These are phyloP conservation scores for Talaromyces rugulosus DNA, from an alignment of 2,329 filamentous ascomycete species.

Conservation along the genomic window DNA sequence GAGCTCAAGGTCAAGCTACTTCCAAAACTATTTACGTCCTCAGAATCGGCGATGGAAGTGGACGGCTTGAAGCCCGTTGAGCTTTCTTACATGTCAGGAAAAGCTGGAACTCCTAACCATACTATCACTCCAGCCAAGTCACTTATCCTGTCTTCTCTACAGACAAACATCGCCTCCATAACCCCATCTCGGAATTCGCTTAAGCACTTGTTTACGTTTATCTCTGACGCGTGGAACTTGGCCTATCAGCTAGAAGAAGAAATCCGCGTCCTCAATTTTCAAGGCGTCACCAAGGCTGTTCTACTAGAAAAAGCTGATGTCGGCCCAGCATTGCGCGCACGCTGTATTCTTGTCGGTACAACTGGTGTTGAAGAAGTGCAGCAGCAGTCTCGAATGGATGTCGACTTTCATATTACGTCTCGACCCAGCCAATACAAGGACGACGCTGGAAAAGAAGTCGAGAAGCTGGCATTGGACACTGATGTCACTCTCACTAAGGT, in stretches of 20 bases:
- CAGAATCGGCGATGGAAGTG: slow-evolving; percentile 18
- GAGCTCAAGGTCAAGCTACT: slow-evolving; percentile 41
- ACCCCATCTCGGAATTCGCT: slow-evolving; percentile 31
- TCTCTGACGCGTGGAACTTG: slow-evolving; percentile 41
- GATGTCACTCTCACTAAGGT: slow-evolving; percentile 37
- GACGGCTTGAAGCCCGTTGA: slow-evolving; percentile 26
- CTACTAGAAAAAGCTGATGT: slow-evolving; percentile 23
- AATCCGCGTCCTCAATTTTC: slow-evolving; percentile 41
- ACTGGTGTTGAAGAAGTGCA: slow-evolving; percentile 12
- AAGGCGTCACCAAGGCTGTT: slow-evolving; percentile 39
- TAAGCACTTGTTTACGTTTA: slow-evolving; percentile 36
- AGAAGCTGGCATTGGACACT: slow-evolving; percentile 32
- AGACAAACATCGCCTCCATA: slow-evolving; percentile 32
- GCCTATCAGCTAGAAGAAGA: slow-evolving; percentile 39
- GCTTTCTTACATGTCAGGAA: slow-evolving; percentile 28
- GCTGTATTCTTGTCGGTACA: slow-evolving; percentile 35
- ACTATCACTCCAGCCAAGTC: slow-evolving; percentile 33
- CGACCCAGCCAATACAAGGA: slow-evolving; percentile 11
- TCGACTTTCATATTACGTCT: slow-evolving; percentile 37
- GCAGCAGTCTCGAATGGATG: slow-evolving; percentile 23
- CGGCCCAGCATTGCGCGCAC: slow-evolving; percentile 27
- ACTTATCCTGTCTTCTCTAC: slow-evolving; percentile 40
- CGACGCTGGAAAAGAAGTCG: slow-evolving; percentile 17
- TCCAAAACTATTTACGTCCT: slow-evolving; percentile 32
- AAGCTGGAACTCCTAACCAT: slow-evolving; percentile 13